Percentiles rank a stretch among this genome's conserved stretches.
Conservation (phyloP, 306 rosid genomes). For the Astragalus membranaceus region DNA sequence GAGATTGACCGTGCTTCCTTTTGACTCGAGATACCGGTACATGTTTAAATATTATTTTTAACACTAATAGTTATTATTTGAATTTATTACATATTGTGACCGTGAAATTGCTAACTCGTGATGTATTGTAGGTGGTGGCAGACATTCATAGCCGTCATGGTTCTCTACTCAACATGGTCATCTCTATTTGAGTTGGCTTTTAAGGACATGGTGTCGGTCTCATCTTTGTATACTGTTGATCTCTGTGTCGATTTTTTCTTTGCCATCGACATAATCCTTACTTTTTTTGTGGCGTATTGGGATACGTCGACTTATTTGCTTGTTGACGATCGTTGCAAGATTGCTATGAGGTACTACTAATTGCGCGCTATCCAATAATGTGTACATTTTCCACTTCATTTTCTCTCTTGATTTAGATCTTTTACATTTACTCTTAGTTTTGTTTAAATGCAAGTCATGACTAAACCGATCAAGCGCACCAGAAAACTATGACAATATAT, state of each 20-base stretch:
- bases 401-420: not conserved
- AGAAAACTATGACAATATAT: not conserved
- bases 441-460: not conserved
- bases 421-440: not conserved
- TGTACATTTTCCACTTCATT: too few relatives aligned
- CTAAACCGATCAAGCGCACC: not conserved
- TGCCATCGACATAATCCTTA: constrained; percentile 54
- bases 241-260: constrained; percentile 65
- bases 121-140: constrained; percentile 72
- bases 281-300: constrained; percentile 81
- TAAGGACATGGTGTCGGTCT: constrained; percentile 25
- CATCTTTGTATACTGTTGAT: constrained; percentile 48
- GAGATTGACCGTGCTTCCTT: constrained; percentile 55
- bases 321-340: constrained; percentile 64
- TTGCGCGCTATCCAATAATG: too few relatives aligned
- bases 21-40: constrained; percentile 64
- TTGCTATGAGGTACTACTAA: constrained; percentile 58
- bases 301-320: constrained; percentile 74
- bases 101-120: constrained; percentile 6
- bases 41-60: not conserved
- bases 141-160: constrained; percentile 55
- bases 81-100: not conserved
- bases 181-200: constrained; percentile 86
- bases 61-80: not conserved
- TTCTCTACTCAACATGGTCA: constrained; percentile 81